Evolutionary conservation across 2,329 filamentous ascomycete genomes (phyloP), one percentile per base, ranked within the genome.

Genomic region (Penicillium concentricum): DNA sequence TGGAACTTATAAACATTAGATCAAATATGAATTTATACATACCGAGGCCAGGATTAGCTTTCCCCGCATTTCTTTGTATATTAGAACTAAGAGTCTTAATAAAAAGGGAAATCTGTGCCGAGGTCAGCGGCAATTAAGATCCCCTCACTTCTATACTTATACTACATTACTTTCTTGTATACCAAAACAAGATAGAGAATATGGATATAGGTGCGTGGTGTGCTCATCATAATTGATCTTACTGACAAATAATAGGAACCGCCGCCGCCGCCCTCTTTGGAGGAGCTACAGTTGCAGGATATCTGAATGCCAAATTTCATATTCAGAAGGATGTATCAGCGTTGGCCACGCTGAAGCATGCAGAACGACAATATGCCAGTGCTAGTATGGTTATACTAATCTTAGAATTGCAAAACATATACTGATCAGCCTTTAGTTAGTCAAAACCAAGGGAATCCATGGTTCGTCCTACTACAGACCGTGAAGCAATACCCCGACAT

Each of bases 261-360:
- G 64, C 65, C 15, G 65, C 67, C 44, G 66, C 67, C 49, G 65
- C 66, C 15, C 59, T 68, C 7, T 63, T 70, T 1, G 67, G 67
- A 32, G 66, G 63, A 10, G 52, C 63, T 8, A 71, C 72, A 9
- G 58, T 69, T 22, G 68, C 70, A 30, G 67, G 69, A 20, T 75
- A 75, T 50, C 60, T 74, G 10, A 84, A 92, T 67, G 89, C 85
- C 52, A 90, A 88, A 75, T 86, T 83, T 64, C 84, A 89, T 68
- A 69, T 92, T 48, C 70, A 74, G 41, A 84, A 88, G 66, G 89
- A 92, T 69, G 61, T 88, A 16, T 63, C 68, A 0, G 64, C 66
- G 7, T 70, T 89, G n/a, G 68, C 75, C 13, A 72, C 73, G 12
- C 57, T 75, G n/a, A 77, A 73, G 35, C 73, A 70, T 32, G 74